Evolutionary conservation across 2,329 filamentous ascomycete species (phyloP).

Genomic region (Phialophora verrucosa): DNA sequence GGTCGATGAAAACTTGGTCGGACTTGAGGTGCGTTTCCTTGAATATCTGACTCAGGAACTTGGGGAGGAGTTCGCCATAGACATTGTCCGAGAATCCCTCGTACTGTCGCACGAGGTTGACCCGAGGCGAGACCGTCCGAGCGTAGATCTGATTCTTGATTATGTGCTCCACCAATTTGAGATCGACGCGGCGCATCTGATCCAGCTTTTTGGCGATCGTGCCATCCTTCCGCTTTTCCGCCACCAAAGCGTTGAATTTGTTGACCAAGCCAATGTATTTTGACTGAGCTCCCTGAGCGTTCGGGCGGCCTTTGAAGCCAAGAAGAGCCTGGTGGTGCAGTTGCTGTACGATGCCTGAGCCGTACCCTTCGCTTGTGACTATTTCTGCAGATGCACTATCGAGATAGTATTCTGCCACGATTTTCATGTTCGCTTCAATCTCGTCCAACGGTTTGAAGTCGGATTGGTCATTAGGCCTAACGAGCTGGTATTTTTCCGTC

Average conservation of each 20-base stretch:
- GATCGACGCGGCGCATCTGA: conserved; percentile 69
- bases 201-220: conserved; percentile 75
- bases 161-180: conserved; percentile 78
- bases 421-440: conserved; percentile 71
- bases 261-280: conserved; percentile 75
- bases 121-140: conserved; percentile 86
- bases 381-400: conserved; percentile 69
- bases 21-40: conserved; percentile 78
- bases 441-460: conserved; percentile 71
- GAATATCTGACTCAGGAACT: conserved; percentile 83
- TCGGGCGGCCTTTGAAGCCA: conserved; percentile 54
- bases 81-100: conserved; percentile 90
- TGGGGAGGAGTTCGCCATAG: conserved; percentile 88
- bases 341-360: conserved; percentile 68
- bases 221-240: conserved; percentile 69
- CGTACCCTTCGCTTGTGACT: conserved; percentile 73
- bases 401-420: conserved; percentile 77
- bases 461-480: conserved; percentile 74
- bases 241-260: conserved; percentile 77
- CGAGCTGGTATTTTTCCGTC: conserved; percentile 74
- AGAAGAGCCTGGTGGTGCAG: conserved; percentile 75
- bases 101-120: conserved; percentile 82
- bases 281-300: conserved; percentile 49
- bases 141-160: conserved; percentile 81
- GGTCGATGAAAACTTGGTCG: conserved; percentile 86